These are phyloP conservation scores for Spathaspora gorwiae DNA, from an alignment of 805 yeast species.

Conservation along the genomic window DNA sequence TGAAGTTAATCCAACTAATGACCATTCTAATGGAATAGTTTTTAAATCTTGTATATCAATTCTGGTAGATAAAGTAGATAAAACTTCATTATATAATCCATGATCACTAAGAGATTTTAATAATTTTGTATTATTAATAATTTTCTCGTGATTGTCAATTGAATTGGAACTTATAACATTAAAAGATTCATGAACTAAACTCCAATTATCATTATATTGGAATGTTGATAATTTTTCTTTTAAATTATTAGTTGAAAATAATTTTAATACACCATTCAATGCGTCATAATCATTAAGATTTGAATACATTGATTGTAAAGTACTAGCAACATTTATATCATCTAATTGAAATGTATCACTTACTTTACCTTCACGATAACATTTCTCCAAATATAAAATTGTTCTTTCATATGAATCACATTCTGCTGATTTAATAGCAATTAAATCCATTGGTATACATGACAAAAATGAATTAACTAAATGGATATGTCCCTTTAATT, in stretches of 20 bases:
- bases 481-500: conserved; percentile 23
- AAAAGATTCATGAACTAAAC: conserved; percentile 80
- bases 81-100: conserved; percentile 66
- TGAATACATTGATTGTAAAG: conserved; percentile 78
- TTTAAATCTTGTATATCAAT: conserved; percentile 16
- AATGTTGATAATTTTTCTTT: conserved; percentile 76
- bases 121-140: conserved; percentile 47
- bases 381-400: conserved; percentile 76
- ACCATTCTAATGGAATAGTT: conserved; percentile 50
- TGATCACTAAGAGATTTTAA: conserved; percentile 71
- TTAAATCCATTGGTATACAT: conserved; percentile 57
- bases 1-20: conserved; percentile 68
- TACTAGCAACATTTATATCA: conserved; percentile 37
- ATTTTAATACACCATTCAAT: conserved; percentile 76
- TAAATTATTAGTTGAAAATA: conserved; percentile 63
- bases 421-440: conserved; percentile 77
- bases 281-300: conserved; percentile 87
- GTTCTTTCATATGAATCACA: conserved; percentile 87
- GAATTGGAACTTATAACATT: conserved; percentile 51
- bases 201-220: conserved; percentile 83
- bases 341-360: conserved; percentile 21
- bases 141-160: conserved; percentile 21
- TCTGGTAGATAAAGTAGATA: conserved; percentile 44
- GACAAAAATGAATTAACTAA: conserved; percentile 46
- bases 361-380: conserved; percentile 42